Percentiles rank a stretch among this genome's conserved stretches.
phyloP scores from a whole-genome alignment of 2,329 filamentous ascomycete genomes.

The Sclerotinia glacialis region DNA sequence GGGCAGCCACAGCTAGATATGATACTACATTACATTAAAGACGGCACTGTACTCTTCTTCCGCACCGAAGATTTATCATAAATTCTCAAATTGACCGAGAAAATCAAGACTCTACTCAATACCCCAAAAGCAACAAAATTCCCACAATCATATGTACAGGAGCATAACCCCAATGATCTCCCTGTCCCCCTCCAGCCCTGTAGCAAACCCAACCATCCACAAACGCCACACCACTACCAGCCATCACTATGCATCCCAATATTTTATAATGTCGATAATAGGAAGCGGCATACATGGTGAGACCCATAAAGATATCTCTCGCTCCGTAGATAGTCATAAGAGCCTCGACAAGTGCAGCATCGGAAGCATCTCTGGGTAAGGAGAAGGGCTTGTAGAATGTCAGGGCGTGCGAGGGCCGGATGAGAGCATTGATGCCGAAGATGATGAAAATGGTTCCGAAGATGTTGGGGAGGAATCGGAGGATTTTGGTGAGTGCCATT shows the following conservation, averaged over 20 bases:
- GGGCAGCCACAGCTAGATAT: neutral
- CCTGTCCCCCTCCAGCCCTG: slow-evolving; percentile 43
- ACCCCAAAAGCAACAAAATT: neutral
- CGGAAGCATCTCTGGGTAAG: neutral
- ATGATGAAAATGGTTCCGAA: slow-evolving; percentile 31
- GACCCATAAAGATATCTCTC: slow-evolving; percentile 50
- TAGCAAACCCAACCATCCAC: slow-evolving; percentile 47
- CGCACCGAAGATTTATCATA: neutral
- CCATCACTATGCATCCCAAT: slow-evolving; percentile 46
- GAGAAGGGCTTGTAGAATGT: slow-evolving; percentile 39
- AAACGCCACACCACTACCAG: slow-evolving; percentile 44
- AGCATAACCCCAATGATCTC: slow-evolving; percentile 45
- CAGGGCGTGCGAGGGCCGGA: slow-evolving; percentile 35
- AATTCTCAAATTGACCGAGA: neutral
- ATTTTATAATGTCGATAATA: slow-evolving; percentile 43
- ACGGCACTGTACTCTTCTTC: neutral
- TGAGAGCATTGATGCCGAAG: slow-evolving; percentile 44
- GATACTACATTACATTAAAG: neutral
- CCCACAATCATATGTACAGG: neutral
- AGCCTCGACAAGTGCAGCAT: slow-evolving; percentile 42
- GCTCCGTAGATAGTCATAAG: slow-evolving; percentile 49
- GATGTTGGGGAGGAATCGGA: slow-evolving; percentile 18
- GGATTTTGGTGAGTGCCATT: neutral
- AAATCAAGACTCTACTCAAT: neutral
- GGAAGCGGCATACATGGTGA: slow-evolving; percentile 42